Evolutionary conservation across 805 yeast genomes (phyloP).

Genomic region (Blastobotrys chiropterorum): DNA sequence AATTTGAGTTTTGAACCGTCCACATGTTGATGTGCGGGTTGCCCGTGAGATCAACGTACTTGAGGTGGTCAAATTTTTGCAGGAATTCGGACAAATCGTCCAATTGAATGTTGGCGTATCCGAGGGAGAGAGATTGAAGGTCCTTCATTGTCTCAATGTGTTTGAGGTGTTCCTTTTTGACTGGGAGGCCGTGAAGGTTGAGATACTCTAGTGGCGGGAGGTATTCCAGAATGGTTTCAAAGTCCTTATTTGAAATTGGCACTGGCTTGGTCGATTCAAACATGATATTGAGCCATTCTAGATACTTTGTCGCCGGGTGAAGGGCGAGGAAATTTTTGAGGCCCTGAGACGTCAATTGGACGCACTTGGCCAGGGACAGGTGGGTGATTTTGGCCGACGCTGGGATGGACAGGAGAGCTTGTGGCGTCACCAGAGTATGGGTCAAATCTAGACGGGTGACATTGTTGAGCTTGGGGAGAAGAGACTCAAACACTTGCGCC

Average conservation of each 20-base stretch:
- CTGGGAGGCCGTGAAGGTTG: constrained; percentile 62
- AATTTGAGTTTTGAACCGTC: constrained; percentile 46
- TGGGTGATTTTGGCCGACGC: constrained; percentile 60
- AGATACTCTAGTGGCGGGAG: constrained; percentile 41
- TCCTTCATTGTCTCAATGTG: constrained; percentile 22
- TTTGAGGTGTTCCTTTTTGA: constrained; percentile 34
- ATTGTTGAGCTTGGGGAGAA: constrained; percentile 51
- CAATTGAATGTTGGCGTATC: constrained; percentile 24
- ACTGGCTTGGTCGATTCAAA: constrained; percentile 58
- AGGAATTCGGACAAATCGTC: constrained; percentile 23
- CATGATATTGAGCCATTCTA: constrained; percentile 63
- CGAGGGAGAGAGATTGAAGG: constrained; percentile 29
- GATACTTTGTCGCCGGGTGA: constrained; percentile 58
- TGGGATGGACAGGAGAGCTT: constrained; percentile 52
- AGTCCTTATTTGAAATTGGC: constrained; percentile 43
- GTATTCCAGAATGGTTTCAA: constrained; percentile 43
- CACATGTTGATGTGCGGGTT: constrained; percentile 54
- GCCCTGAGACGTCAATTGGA: constrained; percentile 65
- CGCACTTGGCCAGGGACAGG: constrained; percentile 59
- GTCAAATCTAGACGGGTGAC: constrained; percentile 69
- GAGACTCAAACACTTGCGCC: constrained; percentile 44
- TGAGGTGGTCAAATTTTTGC: constrained; percentile 31
- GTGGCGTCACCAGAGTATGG: constrained; percentile 70
- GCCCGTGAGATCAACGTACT: constrained; percentile 61
- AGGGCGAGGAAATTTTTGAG: constrained; percentile 60